These are phyloP conservation scores for Cantharellus cinnabarinus DNA, from an alignment of 768 basidiomycete species.

Conservation along the genomic window DNA sequence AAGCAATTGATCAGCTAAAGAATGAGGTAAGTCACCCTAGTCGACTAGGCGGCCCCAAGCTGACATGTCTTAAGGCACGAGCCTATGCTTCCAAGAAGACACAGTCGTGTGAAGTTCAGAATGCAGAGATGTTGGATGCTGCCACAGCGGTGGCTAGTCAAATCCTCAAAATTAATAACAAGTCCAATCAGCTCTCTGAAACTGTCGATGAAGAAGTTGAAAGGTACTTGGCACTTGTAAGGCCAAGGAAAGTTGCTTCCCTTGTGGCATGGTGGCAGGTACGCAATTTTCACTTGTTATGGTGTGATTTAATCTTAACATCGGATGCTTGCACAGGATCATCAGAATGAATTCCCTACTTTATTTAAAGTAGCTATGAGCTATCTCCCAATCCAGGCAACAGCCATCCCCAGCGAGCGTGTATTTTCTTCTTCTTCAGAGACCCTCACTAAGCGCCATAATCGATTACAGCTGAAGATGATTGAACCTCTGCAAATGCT, in stretches of 20 bases:
- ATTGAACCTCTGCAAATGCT: slow-evolving; percentile 12
- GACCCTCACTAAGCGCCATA: slow-evolving; percentile 2
- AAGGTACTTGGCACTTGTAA: neutral
- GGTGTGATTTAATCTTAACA: neutral
- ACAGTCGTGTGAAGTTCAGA: too few species aligned
- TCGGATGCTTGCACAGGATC: neutral
- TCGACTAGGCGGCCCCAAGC: too few species aligned
- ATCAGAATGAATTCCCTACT: neutral
- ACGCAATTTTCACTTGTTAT: neutral
- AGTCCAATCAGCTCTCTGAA: neutral
- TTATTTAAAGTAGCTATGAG: slow-evolving; percentile 10
- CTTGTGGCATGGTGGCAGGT: slow-evolving; percentile 4
- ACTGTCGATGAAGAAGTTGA: slow-evolving; percentile 2
- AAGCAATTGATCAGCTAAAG: too few species aligned
- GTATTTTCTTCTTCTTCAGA: slow-evolving; percentile 11
- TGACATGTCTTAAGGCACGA: too few species aligned
- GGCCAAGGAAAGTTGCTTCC: neutral
- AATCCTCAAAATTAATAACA: too few species aligned
- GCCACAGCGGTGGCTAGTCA: too few species aligned
- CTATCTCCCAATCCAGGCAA: slow-evolving; percentile 11
- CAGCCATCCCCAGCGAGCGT: slow-evolving; percentile 11
- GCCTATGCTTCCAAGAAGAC: too few species aligned
- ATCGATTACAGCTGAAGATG: slow-evolving; percentile 3
- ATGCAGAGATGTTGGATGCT: too few species aligned
- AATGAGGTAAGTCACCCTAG: too few species aligned